Percentiles rank a stretch among this genome's conserved stretches.
Conservation (phyloP, 768 basidiomycete genomes). For the Pleurotus pulmonarius region DNA sequence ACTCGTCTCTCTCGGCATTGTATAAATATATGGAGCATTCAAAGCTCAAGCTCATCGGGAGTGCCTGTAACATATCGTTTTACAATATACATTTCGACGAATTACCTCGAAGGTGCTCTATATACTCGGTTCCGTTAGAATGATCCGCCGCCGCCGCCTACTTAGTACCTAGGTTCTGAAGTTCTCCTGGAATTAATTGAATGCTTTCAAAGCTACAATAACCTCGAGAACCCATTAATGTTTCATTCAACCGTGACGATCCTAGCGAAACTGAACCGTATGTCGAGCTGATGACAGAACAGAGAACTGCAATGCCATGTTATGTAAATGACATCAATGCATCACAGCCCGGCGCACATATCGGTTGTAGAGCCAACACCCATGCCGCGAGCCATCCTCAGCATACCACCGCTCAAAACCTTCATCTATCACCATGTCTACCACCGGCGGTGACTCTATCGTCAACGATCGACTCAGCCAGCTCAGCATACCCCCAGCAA, state of each 20-base stretch:
- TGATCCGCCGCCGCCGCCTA: constrained; percentile 2
- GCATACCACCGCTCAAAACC: constrained; percentile 1
- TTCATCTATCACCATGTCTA: constrained; percentile 4
- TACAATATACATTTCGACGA: too few species aligned
- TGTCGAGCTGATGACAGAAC: not conserved
- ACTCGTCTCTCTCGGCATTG: not conserved
- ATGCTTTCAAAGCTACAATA: not conserved
- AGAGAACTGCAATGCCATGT: not conserved
- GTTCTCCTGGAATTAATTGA: not conserved
- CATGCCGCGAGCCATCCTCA: not conserved
- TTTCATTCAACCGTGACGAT: not conserved
- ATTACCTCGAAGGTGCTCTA: not conserved
- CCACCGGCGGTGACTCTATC: not conserved
- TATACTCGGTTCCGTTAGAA: constrained; percentile 1
- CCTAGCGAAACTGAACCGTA: not conserved
- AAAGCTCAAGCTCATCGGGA: too few species aligned
- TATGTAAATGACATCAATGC: too few species aligned
- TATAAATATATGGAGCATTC: not conserved
- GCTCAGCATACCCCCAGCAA: constrained; percentile 1
- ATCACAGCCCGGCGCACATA: too few species aligned
- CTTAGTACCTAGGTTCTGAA: not conserved
- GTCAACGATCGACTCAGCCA: constrained; percentile 1
- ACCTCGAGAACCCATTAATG: not conserved
- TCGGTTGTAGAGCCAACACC: too few species aligned
- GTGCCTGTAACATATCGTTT: too few species aligned